phyloP scores from a whole-genome alignment of 208 protist species.

The Acanthamoeba lenticulata region DNA sequence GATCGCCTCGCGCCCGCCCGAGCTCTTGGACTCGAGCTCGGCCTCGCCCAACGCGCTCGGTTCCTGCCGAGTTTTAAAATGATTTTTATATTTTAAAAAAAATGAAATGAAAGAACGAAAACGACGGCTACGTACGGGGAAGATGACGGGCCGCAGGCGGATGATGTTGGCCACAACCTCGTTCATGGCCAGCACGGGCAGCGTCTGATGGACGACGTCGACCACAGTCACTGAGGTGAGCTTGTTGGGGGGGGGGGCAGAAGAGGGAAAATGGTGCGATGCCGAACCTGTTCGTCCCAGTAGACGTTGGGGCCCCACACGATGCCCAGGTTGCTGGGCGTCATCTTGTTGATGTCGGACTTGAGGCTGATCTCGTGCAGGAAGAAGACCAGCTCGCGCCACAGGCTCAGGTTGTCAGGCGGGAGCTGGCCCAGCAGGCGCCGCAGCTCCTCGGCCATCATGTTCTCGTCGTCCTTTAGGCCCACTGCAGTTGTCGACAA shows the following conservation, averaged over 20 bases:
- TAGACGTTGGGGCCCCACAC: constrained; percentile 15
- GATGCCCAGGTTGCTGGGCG: background rate
- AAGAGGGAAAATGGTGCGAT: background rate
- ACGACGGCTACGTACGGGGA: background rate
- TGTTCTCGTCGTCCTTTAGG: background rate
- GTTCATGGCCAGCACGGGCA: background rate
- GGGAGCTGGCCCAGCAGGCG: background rate
- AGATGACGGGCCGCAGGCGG: background rate
- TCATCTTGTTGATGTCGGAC: constrained; percentile 9
- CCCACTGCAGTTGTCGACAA: background rate
- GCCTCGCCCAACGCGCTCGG: too few relatives aligned
- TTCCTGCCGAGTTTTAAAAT: background rate
- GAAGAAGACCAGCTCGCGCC: background rate
- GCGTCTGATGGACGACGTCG: background rate
- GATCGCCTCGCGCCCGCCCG: background rate
- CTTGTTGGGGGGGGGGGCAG: background rate
- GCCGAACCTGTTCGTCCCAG: background rate
- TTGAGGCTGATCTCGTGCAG: background rate
- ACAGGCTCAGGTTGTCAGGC: background rate
- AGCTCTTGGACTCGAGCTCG: background rate
- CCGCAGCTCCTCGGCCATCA: constrained; percentile 9
- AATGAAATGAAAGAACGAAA: background rate
- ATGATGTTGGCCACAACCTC: constrained; percentile 16
- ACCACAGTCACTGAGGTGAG: background rate
- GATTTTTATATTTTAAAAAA: background rate